These are phyloP conservation scores for Plasmodium malariae DNA, from an alignment of 169 alveolate species.

Conservation along the genomic window DNA sequence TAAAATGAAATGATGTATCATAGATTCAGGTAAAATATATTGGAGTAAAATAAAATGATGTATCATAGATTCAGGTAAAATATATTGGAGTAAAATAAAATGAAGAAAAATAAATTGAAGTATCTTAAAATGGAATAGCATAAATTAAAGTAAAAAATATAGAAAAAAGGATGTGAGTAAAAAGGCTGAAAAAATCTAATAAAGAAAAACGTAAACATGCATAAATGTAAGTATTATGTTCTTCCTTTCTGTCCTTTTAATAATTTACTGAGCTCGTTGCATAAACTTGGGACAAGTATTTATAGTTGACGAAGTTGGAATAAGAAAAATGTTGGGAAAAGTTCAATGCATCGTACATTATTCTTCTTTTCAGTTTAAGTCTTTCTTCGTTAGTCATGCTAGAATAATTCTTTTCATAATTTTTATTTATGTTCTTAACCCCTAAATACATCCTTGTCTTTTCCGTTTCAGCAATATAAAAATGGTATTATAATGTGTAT, in stretches of 20 bases:
- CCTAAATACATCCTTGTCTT: conserved; percentile 27
- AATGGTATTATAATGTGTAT: too few species aligned
- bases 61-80: too few species aligned
- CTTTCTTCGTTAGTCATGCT: conserved; percentile 64
- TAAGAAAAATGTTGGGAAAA: conserved; percentile 62
- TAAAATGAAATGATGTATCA: too few species aligned
- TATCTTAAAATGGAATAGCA: too few species aligned
- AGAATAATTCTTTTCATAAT: conserved; percentile 55
- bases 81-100: too few species aligned
- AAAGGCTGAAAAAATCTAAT: background rate
- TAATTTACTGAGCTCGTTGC: conserved; percentile 20
- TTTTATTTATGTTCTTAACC: conserved; percentile 26
- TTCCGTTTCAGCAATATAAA: too few species aligned
- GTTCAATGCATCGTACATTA: conserved; percentile 53
- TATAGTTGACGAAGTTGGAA: conserved; percentile 43
- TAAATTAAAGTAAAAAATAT: too few species aligned
- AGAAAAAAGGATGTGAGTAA: background rate
- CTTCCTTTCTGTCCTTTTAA: background rate
- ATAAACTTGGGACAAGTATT: conserved; percentile 49
- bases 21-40: too few species aligned
- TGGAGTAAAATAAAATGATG: too few species aligned
- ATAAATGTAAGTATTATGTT: background rate
- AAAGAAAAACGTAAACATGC: background rate
- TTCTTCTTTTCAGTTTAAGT: conserved; percentile 20
- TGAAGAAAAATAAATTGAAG: too few species aligned